Evolutionary conservation across 805 yeast genomes (phyloP), one percentile per base, ranked within the genome.

Genomic region (Candida vartiovaarae): DNA sequence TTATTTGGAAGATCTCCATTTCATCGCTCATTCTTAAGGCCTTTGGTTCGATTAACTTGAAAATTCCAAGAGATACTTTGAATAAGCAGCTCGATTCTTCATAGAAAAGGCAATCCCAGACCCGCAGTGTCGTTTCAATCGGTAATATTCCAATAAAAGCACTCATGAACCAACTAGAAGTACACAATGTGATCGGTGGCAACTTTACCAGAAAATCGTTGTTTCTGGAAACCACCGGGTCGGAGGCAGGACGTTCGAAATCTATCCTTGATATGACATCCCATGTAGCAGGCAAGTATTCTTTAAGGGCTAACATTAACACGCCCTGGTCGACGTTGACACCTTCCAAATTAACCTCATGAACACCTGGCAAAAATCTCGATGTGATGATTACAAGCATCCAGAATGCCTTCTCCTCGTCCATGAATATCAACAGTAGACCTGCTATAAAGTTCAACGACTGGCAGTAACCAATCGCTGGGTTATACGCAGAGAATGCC

Each of bases 151-250:
- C 96, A 32, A 93, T 88, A 64, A 85, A 93, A n/a, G 87, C 76
- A 55, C 96, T 85, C 98, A 93, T 91, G 59, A 93, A 93, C 99
- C 99, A 93, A 43, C 95, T 81, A 0, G 96, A 91, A 1, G 98
- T 93, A 52, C 95, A 93, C 38, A 93, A 71, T 1, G 96, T 85
- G 4, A 93, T 75, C 2, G 97, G 95, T 1, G 99, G 98, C 36
- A 90, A 65, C 52, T 84, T 82, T 11, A 78, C 72, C 30, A 91
- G 70, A 47, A 86, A 80, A 56, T 74, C 70, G 37, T 68, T 57
- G 29, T 52, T 65, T 24, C 41, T 35, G n/a, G 32, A 25, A 9
- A n/a, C 38, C n/a, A 31, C 34, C 38, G 40, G 23, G 34, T 71
- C 5, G 8, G 39, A 27, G 6, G 26, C 9, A 40, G 71, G 54